These are phyloP conservation scores for Hortiboletus flavorubellus DNA, from an alignment of 768 basidiomycete genomes.

Conservation along the genomic window DNA sequence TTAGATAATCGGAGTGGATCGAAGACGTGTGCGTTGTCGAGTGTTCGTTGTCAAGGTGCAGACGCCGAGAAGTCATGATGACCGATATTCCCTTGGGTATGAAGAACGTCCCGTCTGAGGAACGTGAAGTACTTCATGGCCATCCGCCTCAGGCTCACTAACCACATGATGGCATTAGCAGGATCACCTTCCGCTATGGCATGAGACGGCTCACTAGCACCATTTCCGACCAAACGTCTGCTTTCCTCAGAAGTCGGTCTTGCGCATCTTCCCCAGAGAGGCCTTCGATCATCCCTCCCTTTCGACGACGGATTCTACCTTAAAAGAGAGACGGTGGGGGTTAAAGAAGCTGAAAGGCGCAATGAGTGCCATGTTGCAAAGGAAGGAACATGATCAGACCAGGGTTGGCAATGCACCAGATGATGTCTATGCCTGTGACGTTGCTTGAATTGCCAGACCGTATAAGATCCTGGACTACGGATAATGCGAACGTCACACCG, in stretches of 20 bases:
- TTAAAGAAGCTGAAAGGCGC: no score
- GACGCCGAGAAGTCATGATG: no score
- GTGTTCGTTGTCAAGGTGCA: no score
- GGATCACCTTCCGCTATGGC: no score
- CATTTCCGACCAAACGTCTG: not conserved
- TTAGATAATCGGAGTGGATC: not conserved
- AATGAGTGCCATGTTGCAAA: no score
- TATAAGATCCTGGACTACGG: no score
- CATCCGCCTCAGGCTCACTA: not conserved
- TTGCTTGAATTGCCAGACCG: no score
- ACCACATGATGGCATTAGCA: not conserved
- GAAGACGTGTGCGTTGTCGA: constrained; percentile 1
- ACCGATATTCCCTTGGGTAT: no score
- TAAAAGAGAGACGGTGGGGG: no score
- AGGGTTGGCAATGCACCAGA: no score
- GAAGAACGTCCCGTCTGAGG: not conserved
- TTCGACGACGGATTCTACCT: not conserved
- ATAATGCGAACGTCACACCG: no score
- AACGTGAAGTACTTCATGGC: constrained; percentile 3
- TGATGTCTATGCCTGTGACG: no score
- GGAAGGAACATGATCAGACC: not conserved
- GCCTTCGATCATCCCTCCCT: constrained; percentile 18
- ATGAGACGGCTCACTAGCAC: not conserved
- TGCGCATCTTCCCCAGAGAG: not conserved
- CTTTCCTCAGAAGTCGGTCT: not conserved